phyloP scores from a whole-genome alignment of 1,284 basidiomycete genomes.

The Ustilago shanxiensis region DNA sequence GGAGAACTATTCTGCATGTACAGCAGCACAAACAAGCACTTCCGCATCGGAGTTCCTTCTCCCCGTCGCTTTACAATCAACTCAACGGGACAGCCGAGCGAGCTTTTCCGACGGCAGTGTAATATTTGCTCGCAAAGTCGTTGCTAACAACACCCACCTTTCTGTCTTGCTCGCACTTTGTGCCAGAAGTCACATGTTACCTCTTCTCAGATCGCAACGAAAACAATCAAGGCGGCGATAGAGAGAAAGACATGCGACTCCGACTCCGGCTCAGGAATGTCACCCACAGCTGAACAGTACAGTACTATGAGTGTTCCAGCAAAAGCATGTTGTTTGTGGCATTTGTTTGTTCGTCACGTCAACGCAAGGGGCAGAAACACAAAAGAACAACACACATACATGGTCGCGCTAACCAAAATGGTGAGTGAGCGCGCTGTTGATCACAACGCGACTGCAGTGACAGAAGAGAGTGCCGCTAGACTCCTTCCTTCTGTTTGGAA shows the following conservation, averaged over 20 bases:
- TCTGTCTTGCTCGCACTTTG: neutral
- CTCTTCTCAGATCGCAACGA: neutral
- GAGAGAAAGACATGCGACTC: too few species aligned
- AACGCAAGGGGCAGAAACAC: neutral
- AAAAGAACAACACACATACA: neutral
- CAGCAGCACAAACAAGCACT: too few species aligned
- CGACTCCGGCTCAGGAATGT: neutral
- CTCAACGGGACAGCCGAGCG: too few species aligned
- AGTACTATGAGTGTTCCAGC: too few species aligned
- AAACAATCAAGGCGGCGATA: too few species aligned
- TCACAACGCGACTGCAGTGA: neutral
- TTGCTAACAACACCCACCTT: neutral
- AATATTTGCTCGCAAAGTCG: too few species aligned
- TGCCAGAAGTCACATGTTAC: neutral
- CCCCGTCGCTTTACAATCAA: too few species aligned
- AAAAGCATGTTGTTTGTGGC: slow-evolving; percentile 13
- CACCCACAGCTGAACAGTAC: neutral
- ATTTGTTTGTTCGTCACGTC: slow-evolving; percentile 20
- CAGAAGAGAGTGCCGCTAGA: too few species aligned
- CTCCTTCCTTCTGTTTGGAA: neutral
- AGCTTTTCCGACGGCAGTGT: too few species aligned
- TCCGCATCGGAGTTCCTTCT: too few species aligned
- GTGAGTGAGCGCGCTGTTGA: neutral
- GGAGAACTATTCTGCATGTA: too few species aligned
- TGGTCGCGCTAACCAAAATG: too few species aligned